Evolutionary conservation across 2,329 filamentous ascomycete species (phyloP), one percentile per base, ranked within the genome.

Genomic region (Atkinsonella texensis): DNA sequence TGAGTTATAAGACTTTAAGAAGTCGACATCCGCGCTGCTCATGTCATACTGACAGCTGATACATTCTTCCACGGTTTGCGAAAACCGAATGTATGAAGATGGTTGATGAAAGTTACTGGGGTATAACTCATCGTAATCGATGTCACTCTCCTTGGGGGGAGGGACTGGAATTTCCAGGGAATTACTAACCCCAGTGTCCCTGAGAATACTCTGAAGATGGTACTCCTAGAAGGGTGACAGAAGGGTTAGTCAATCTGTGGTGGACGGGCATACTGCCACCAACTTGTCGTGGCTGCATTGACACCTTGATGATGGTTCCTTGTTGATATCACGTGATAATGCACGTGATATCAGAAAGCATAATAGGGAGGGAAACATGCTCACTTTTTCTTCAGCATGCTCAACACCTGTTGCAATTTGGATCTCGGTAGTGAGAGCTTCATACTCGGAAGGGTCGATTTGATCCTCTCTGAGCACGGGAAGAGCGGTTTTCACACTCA

Each of bases 351-450:
- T 69, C 63, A 61, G 58, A 58, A 60, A 57, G 57, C 51, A 59
- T 54, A 51, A 44, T 55, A 60, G 51, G 54, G 55, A 54, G 58
- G 54, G 60, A 62, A 59, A 57, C 58, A 58, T 57, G 87, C 89
- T 82, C 72, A 96, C 93, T 74, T 91, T 91, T 81, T 97, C 90
- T 73, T 98, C 93, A 58, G 84, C 87, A 68, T 95, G 90, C 71
- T 98, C 93, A 62, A 98, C 93, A 70, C 93, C 93, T 59, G 90
- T 96, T 66, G 93, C 89, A 66, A 96, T 89, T 84, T 88, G 72
- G 77, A 82, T 74, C 80, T 87, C 79, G 67, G 85, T 85, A 60
- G 85, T 86, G 66, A 91, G 83, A 62, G 87, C 81, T 71, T 95
- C 88, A 69, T 96, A 95, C 70, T 89, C 81, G 63, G 77, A 80